phyloP scores from a whole-genome alignment of 352 stramenopile species.

The Globisporangium orthogonon region DNA sequence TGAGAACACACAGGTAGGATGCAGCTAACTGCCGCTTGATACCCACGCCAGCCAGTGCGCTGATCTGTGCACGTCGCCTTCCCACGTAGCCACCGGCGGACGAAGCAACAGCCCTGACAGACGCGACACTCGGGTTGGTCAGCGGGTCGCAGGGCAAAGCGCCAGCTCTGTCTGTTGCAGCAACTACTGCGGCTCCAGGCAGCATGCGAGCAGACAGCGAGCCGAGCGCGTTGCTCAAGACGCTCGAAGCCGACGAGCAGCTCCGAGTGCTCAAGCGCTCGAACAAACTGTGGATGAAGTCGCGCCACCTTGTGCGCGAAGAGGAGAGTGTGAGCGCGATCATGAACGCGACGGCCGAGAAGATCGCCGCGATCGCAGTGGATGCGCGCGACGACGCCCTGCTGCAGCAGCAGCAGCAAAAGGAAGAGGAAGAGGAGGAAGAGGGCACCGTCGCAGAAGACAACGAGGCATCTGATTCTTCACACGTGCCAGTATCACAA shows the following conservation, averaged over 20 bases:
- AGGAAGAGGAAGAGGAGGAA: neutral
- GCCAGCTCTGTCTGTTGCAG: neutral
- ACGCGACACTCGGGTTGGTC: too few relatives aligned
- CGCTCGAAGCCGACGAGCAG: constrained; percentile 48
- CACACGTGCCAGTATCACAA: neutral
- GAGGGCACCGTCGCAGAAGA: neutral
- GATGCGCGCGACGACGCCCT: constrained; percentile 6
- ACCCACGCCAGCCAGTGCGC: too few relatives aligned
- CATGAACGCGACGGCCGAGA: constrained; percentile 26
- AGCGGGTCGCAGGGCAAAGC: too few relatives aligned
- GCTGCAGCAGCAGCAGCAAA: neutral
- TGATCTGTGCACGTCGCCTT: too few relatives aligned
- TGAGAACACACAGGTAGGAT: too few relatives aligned
- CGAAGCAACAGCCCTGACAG: too few relatives aligned
- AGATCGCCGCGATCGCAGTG: constrained; percentile 28
- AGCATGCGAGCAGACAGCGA: neutral
- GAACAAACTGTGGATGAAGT: constrained; percentile 57
- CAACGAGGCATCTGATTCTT: constrained; percentile 1
- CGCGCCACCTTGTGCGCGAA: constrained; percentile 44
- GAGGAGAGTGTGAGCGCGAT: constrained; percentile 55
- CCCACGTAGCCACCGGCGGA: too few relatives aligned
- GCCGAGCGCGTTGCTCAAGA: constrained; percentile 33
- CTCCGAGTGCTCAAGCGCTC: constrained; percentile 44
- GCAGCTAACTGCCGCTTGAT: too few relatives aligned
- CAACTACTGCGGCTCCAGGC: neutral